These are phyloP conservation scores for Colletotrichum musicola DNA, from an alignment of 2,329 filamentous ascomycete species.

Conservation along the genomic window DNA sequence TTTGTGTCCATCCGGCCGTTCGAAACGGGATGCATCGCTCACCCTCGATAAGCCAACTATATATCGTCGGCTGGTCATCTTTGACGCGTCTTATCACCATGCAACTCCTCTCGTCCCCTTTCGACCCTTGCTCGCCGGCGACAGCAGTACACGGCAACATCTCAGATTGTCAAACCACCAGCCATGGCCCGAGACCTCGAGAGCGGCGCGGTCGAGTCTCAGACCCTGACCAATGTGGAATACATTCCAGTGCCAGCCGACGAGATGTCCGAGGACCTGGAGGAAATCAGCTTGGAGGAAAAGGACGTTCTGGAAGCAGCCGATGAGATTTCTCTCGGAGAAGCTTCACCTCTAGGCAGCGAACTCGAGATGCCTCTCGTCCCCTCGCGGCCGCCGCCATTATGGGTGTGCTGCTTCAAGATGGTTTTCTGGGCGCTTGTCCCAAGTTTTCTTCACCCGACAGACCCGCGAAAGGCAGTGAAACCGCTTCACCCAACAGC, in stretches of 20 bases:
- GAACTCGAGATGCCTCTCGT: not conserved
- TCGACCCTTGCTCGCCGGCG: no score
- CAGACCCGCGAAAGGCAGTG: not conserved
- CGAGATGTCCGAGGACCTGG: slow-evolving; percentile 1
- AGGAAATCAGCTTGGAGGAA: not conserved
- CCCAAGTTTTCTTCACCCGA: slow-evolving; percentile 16
- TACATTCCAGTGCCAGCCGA: not conserved
- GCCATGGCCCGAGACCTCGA: slow-evolving; percentile 4
- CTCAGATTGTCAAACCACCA: not conserved
- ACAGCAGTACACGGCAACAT: not conserved
- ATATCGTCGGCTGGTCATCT: no score
- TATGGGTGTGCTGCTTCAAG: slow-evolving; percentile 13
- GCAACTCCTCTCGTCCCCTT: no score
- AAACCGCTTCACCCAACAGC: slow-evolving; percentile 22
- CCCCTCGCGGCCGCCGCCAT: slow-evolving; percentile 3
- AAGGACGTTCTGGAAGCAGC: not conserved
- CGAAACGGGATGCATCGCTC: no score
- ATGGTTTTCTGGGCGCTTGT: slow-evolving; percentile 4
- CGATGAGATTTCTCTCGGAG: slow-evolving; percentile 14
- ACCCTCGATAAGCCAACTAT: no score
- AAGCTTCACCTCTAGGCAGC: not conserved
- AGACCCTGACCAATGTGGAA: not conserved
- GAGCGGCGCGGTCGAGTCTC: not conserved
- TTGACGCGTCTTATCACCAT: no score
- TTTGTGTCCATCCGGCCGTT: no score